phyloP scores from a whole-genome alignment of 352 stramenopile genomes.

The Globisporangium alternatum region DNA sequence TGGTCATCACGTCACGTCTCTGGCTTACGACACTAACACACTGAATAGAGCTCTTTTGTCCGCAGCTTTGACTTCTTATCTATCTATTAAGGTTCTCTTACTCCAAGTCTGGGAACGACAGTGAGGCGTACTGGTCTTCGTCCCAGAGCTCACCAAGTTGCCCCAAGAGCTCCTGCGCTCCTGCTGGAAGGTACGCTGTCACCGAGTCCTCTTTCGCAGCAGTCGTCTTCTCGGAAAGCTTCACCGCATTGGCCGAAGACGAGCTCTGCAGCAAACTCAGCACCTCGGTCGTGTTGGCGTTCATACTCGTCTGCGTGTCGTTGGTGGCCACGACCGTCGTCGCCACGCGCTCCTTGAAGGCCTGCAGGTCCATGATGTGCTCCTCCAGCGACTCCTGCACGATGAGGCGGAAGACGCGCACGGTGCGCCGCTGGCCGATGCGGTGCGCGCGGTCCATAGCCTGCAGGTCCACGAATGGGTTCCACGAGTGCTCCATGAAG shows the following conservation, averaged over 20 bases:
- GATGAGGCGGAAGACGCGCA: conserved; percentile 80
- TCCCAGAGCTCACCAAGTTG: conserved; percentile 81
- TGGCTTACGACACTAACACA: not conserved
- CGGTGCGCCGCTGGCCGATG: conserved; percentile 65
- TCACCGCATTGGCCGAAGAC: conserved; percentile 29
- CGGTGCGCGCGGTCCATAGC: conserved; percentile 87
- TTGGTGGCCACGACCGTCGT: conserved; percentile 55
- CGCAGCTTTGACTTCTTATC: not conserved
- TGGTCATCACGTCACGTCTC: not conserved
- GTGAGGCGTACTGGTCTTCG: conserved; percentile 72
- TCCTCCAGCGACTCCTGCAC: conserved; percentile 73
- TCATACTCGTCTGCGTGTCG: conserved; percentile 57
- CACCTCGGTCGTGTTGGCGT: conserved; percentile 59
- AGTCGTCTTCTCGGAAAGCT: conserved; percentile 26
- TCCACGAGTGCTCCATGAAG: conserved; percentile 98
- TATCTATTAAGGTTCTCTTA: not conserved
- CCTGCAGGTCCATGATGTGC: conserved; percentile 76
- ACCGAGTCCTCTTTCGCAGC: conserved; percentile 4
- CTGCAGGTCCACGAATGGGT: conserved; percentile 95
- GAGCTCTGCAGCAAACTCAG: conserved; percentile 54
- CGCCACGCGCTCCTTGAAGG: conserved; percentile 75
- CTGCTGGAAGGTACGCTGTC: conserved; percentile 16
- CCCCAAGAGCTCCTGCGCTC: conserved; percentile 45
- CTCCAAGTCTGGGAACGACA: conserved; percentile 45
- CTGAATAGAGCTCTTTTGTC: not conserved